Percentiles rank a stretch among this genome's conserved stretches.
Conservation (phyloP, 73 alveolate species). For the Stentor coeruleus region DNA sequence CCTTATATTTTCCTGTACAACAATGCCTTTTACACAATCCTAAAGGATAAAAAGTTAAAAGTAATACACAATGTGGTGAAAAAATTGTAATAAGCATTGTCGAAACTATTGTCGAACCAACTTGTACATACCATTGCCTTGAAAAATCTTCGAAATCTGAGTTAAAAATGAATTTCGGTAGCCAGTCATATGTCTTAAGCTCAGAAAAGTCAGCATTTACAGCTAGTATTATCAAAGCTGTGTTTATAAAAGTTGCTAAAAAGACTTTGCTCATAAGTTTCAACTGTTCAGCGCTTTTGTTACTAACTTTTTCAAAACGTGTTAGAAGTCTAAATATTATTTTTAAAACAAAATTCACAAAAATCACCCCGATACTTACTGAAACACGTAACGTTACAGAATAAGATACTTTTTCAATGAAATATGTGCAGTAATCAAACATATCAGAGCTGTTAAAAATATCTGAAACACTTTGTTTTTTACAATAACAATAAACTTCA, state of each 20-base stretch:
- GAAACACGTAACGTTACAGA: not conserved
- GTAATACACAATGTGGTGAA: conserved; percentile 7
- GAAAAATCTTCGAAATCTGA: conserved; percentile 17
- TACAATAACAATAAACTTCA: not conserved
- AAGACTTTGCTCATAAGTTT: not conserved
- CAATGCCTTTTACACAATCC: not conserved
- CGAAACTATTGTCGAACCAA: conserved; percentile 11
- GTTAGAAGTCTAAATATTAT: not conserved
- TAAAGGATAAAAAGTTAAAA: not conserved
- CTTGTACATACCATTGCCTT: conserved; percentile 14
- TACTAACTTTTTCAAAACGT: not conserved
- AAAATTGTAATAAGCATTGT: not conserved
- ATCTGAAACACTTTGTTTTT: not conserved
- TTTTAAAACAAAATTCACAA: not conserved
- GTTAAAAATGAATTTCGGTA: not conserved
- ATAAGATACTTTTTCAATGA: not conserved
- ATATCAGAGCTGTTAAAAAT: not conserved
- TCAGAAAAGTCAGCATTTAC: conserved; percentile 7
- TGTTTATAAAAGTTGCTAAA: conserved; percentile 1
- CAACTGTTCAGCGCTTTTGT: not conserved
- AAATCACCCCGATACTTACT: not conserved
- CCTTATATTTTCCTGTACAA: not conserved
- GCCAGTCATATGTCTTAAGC: not conserved
- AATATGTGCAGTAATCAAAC: not conserved
- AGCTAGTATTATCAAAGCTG: not conserved